Evolutionary conservation across 2,329 filamentous ascomycete species (phyloP).

Genomic region (Colletotrichum eleusines): DNA sequence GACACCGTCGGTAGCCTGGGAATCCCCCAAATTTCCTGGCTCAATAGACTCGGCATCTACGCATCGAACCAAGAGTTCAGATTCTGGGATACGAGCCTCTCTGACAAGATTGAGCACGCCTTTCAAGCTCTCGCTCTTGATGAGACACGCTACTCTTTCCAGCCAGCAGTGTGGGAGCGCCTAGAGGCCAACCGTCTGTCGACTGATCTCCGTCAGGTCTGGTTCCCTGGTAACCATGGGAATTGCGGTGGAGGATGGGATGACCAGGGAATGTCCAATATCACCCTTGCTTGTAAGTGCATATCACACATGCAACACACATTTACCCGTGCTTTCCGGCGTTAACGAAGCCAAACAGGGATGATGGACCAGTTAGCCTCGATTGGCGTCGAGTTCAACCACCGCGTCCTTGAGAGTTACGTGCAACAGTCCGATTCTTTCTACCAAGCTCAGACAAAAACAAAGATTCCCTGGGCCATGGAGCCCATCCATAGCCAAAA

Average conservation of each 20-base stretch:
- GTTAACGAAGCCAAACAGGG: constrained; percentile 50
- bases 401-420: constrained; percentile 56
- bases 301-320: no score
- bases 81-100: constrained; percentile 67
- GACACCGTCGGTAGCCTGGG: constrained; percentile 59
- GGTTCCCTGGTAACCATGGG: constrained; percentile 79
- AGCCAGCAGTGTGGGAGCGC: constrained; percentile 67
- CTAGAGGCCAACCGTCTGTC: constrained; percentile 52
- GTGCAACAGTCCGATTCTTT: constrained; percentile 46
- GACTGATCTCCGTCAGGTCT: constrained; percentile 64
- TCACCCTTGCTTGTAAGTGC: constrained; percentile 55
- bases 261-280: constrained; percentile 60
- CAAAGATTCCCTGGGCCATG: constrained; percentile 57
- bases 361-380: constrained; percentile 69
- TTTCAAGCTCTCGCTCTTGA: constrained; percentile 72
- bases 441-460: constrained; percentile 47
- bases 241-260: constrained; percentile 78
- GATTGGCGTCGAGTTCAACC: constrained; percentile 63
- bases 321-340: neutral
- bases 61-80: constrained; percentile 61
- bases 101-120: constrained; percentile 65
- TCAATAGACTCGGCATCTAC: constrained; percentile 61
- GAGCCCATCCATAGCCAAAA: constrained; percentile 61
- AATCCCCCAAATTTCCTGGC: constrained; percentile 59
- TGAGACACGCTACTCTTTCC: constrained; percentile 66